Evolutionary conservation across 306 rosid genomes (phyloP).

Genomic region (Betula pendula): DNA sequence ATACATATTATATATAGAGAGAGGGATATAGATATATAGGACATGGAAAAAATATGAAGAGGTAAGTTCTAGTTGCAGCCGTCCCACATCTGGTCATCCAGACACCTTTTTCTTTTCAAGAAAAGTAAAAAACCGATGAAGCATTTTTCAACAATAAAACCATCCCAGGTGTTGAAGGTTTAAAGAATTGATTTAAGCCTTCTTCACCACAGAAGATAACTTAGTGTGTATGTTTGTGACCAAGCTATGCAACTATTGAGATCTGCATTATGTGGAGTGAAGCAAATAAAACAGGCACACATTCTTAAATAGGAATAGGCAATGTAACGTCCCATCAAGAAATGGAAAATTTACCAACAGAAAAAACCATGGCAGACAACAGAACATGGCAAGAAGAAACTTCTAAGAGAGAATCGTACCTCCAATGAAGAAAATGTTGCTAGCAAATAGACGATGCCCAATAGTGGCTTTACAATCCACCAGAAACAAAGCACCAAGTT

Average conservation of each 20-base stretch:
- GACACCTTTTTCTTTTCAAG: neutral
- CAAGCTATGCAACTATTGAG: neutral
- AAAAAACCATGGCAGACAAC: neutral
- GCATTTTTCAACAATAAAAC: neutral
- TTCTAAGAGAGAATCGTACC: conserved; percentile 39
- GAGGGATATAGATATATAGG: neutral
- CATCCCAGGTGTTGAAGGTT: neutral
- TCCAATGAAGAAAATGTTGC: conserved; percentile 45
- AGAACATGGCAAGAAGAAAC: conserved; percentile 18
- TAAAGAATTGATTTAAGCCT: neutral
- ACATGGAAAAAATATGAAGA: neutral
- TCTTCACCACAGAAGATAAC: neutral
- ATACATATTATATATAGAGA: neutral
- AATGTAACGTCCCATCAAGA: neutral
- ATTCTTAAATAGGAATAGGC: neutral
- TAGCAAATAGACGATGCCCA: conserved; percentile 49
- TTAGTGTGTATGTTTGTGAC: neutral
- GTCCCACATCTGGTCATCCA: neutral
- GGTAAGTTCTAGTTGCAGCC: neutral
- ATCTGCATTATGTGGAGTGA: neutral
- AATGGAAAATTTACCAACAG: conserved; percentile 24
- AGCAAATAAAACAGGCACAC: neutral
- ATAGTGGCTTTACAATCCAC: conserved; percentile 74
- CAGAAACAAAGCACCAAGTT: conserved; percentile 58
- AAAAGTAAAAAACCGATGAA: neutral